Evolutionary conservation across 768 basidiomycete genomes (phyloP).

Genomic region (Boletus rubescentipes): DNA sequence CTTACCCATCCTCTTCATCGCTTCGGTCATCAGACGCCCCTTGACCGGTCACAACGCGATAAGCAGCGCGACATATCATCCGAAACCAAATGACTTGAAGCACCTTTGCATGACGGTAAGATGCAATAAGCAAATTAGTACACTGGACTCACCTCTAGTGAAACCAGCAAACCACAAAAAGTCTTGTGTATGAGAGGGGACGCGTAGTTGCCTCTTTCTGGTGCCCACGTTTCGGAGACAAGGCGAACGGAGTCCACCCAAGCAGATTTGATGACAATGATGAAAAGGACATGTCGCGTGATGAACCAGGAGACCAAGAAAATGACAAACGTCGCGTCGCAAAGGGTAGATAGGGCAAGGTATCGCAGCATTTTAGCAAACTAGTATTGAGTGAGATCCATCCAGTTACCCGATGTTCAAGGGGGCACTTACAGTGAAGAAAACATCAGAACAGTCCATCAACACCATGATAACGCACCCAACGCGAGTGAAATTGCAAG

Average conservation of each 20-base stretch:
- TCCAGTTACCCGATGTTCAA: background rate
- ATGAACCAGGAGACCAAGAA: conserved; percentile 91
- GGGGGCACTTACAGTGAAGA: conserved; percentile 71
- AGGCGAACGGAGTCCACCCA: conserved; percentile 49
- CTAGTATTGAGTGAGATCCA: conserved; percentile 38
- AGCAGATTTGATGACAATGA: conserved; percentile 62
- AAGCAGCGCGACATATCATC: conserved; percentile 80
- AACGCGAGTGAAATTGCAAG: conserved; percentile 79
- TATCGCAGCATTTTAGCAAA: conserved; percentile 94
- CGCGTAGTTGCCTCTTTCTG: too few species aligned
- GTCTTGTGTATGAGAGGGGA: background rate
- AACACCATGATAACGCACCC: conserved; percentile 87
- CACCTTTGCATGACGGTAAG: conserved; percentile 39
- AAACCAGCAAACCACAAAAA: conserved; percentile 56
- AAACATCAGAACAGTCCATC: conserved; percentile 94
- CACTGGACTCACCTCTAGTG: conserved; percentile 54
- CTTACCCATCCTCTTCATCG: conserved; percentile 70
- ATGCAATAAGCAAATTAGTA: background rate
- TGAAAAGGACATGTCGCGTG: conserved; percentile 83
- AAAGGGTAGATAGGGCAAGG: conserved; percentile 56
- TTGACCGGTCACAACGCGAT: conserved; percentile 65
- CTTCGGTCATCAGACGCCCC: conserved; percentile 83
- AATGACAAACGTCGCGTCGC: conserved; percentile 72
- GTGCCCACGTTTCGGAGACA: conserved; percentile 32
- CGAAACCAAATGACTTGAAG: conserved; percentile 86